A percentile compares a stretch with the other conserved stretches of the same genome.
These are phyloP conservation scores for Medicago lupulina DNA, from an alignment of 306 rosid genomes.

Conservation along the genomic window DNA sequence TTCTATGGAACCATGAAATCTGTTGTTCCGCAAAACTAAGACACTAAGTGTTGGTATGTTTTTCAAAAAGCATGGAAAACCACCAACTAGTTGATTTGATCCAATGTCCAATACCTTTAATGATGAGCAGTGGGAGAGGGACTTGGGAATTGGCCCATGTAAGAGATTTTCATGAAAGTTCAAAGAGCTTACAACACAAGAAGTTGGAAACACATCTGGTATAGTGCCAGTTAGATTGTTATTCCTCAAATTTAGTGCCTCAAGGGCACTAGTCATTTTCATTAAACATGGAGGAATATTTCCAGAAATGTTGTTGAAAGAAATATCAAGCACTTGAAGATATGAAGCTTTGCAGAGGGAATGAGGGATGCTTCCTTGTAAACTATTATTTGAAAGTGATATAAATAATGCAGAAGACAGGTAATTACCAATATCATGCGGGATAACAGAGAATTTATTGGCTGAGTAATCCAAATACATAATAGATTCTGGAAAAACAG, in stretches of 20 bases:
- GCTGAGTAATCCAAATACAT: background rate
- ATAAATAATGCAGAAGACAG: background rate
- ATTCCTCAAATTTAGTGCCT: background rate
- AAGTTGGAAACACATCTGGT: constrained; percentile 6
- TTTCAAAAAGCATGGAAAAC: constrained; percentile 3
- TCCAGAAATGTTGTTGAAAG: constrained; percentile 16
- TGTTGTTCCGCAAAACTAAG: constrained; percentile 42
- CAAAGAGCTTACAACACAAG: constrained; percentile 39
- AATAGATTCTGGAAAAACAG: background rate
- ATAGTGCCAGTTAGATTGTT: constrained; percentile 39
- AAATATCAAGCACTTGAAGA: constrained; percentile 48
- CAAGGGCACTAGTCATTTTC: background rate
- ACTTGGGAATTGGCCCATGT: constrained; percentile 43
- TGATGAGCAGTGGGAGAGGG: constrained; percentile 10
- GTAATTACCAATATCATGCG: constrained; percentile 6
- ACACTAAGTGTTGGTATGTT: constrained; percentile 29
- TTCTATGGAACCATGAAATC: constrained; percentile 37
- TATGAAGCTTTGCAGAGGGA: constrained; percentile 36
- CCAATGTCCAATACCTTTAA: constrained; percentile 47
- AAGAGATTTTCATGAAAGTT: constrained; percentile 36
- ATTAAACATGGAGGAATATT: background rate
- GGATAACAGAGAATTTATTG: background rate
- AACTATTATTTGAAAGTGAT: constrained; percentile 39
- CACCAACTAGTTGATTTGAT: constrained; percentile 5
- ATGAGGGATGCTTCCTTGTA: constrained; percentile 35